Evolutionary conservation across 495 filamentous ascomycete genomes (phyloP), one percentile per base, ranked within the genome.

Genomic region (Xanthoparmelia taractica): DNA sequence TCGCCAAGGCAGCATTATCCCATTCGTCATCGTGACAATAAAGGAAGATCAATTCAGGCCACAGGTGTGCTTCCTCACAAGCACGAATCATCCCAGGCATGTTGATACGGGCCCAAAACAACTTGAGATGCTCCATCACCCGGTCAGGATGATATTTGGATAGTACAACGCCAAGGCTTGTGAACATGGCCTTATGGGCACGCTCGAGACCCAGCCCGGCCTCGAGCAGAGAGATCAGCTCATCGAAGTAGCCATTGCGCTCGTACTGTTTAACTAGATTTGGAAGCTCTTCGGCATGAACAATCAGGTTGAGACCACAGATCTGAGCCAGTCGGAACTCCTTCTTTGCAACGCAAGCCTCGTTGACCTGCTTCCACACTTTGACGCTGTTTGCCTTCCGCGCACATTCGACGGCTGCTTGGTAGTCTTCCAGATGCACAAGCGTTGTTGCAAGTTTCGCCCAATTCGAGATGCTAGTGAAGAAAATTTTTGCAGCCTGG

Each of bases 1-100:
- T 97, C 40, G 95, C 92, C 62, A 99, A 82, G 29, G 94, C 94
- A 33, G 95, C 94, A 72, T 99, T 99, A 77, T 99, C 95, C 79
- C 89, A 97, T 73, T 99, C 95, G 68, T 99, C 95, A 72, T 97
- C 97, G 77, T 99, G 95, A 77, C 90, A 92, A 79, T 99, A 99
- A 67, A 97, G 80, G 87, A 99, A 99, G 66, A 99, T 90, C 63
- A 99, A 78, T 76, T 97, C 95, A 13, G 94, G 94, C 95, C 95
- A 99, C 29, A 97, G 81, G 73, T 93, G 92, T 52, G 93, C 92
- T 61, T 96, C 91, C 79, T 97, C 95, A 77, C 89, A 93, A 34
- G 89, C 92, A 60, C 88, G 86, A 69, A 99, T 95, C 85, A 97
- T 87, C 84, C 96, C 97, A 45, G 95, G 95, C 65, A 97, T 92